A percentile compares a stretch with the other conserved stretches of the same genome.
Conservation (phyloP, 257 asterid genomes). For the Echites panduratus region DNA sequence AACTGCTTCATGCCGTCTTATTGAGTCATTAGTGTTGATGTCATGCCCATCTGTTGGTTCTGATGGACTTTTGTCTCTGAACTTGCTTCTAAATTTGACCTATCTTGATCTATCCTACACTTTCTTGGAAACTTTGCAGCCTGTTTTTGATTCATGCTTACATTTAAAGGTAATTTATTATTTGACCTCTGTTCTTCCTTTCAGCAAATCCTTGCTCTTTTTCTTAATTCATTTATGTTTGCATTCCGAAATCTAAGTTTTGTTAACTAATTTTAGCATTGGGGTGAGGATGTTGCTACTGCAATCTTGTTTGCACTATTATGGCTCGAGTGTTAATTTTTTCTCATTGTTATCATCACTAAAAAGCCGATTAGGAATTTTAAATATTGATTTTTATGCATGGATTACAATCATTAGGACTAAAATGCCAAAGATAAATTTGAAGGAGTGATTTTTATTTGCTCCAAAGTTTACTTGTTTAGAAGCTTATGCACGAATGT, state of each 20-base stretch:
- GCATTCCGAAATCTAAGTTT: neutral
- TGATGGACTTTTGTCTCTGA: constrained; percentile 69
- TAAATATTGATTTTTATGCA: neutral
- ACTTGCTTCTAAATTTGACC: constrained; percentile 61
- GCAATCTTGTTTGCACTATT: neutral
- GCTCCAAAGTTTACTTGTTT: neutral
- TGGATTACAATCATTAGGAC: neutral
- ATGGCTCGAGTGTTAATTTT: neutral
- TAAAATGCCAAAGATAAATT: neutral
- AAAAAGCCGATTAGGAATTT: neutral
- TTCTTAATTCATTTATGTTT: neutral
- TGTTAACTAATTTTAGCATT: neutral
- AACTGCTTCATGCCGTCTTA: constrained; percentile 66
- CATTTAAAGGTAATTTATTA: constrained; percentile 55
- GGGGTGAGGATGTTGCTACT: neutral
- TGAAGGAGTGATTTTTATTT: neutral
- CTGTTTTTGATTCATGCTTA: constrained; percentile 70
- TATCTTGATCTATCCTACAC: constrained; percentile 90
- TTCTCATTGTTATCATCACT: neutral
- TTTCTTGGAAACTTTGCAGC: constrained; percentile 74
- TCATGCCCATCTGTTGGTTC: constrained; percentile 89
- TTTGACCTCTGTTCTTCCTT: neutral
- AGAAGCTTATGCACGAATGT: neutral
- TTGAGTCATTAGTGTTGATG: constrained; percentile 82
- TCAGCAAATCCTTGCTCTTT: neutral